phyloP scores from a whole-genome alignment of 202 grass and related monocot species.

The Zoysia matrella region DNA sequence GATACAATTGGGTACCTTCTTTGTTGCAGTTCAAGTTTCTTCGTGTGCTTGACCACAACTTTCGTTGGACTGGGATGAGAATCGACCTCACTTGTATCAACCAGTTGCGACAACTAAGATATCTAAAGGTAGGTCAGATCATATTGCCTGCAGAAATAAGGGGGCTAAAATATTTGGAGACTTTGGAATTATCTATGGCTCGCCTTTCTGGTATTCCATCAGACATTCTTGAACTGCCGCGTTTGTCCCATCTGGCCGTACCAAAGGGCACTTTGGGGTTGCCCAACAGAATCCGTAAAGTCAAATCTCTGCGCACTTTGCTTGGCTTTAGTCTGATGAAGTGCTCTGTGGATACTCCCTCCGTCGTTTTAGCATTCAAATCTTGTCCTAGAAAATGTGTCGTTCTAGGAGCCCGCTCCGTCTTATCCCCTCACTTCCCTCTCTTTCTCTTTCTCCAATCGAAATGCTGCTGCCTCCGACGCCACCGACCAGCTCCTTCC shows the following conservation, averaged over 20 bases:
- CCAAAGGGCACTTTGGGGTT: fast-evolving
- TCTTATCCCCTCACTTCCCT: too few relatives aligned
- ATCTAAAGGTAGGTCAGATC: neutral
- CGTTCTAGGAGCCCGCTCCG: too few relatives aligned
- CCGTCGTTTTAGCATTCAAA: too few relatives aligned
- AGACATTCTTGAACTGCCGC: neutral
- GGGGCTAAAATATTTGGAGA: slow-evolving; percentile 22
- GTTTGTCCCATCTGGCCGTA: neutral
- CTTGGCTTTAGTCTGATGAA: fast-evolving
- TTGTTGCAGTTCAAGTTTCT: too few relatives aligned
- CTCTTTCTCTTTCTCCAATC: too few relatives aligned
- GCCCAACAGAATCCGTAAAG: neutral
- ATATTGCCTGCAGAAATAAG: neutral
- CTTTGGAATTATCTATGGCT: neutral
- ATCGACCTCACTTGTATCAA: slow-evolving; percentile 5
- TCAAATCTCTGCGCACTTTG: neutral
- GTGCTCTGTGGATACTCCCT: neutral
- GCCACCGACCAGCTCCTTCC: too few relatives aligned
- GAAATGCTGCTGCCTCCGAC: too few relatives aligned
- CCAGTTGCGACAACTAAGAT: slow-evolving; percentile 32
- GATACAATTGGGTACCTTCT: too few relatives aligned
- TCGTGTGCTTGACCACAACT: too few relatives aligned
- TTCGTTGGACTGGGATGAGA: neutral
- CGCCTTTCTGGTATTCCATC: neutral
- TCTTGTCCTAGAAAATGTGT: too few relatives aligned